These are phyloP conservation scores for Senecio squalidus DNA, from an alignment of 140 eudicot genomes.

Conservation along the genomic window DNA sequence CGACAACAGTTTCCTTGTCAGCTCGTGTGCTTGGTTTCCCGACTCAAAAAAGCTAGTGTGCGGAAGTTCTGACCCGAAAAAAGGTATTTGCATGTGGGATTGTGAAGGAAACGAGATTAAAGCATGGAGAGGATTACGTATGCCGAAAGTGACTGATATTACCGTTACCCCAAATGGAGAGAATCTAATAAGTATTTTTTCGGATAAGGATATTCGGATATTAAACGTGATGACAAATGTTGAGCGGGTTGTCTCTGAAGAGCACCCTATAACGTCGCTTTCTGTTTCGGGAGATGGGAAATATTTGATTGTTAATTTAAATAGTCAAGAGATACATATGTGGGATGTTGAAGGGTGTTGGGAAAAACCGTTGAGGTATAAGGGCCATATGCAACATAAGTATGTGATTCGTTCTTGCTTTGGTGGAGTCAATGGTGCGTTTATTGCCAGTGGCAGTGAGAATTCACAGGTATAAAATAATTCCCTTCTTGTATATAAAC, in stretches of 20 bases:
- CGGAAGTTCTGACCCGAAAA: conserved; percentile 82
- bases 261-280: conserved; percentile 70
- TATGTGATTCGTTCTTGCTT: conserved; percentile 92
- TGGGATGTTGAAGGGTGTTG: conserved; percentile 76
- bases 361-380: conserved; percentile 53
- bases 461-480: conserved; percentile 55
- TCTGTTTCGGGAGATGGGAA: conserved; percentile 69
- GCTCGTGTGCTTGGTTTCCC: conserved; percentile 98
- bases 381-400: conserved; percentile 73
- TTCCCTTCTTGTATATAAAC: background rate
- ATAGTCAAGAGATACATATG: conserved; percentile 91
- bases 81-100: conserved; percentile 91
- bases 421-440: conserved; percentile 70
- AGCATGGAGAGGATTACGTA: conserved; percentile 85
- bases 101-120: conserved; percentile 73
- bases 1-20: conserved; percentile 46
- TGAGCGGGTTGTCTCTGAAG: conserved; percentile 72
- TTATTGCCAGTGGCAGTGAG: conserved; percentile 94
- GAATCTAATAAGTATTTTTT: conserved; percentile 56
- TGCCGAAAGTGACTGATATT: conserved; percentile 80
- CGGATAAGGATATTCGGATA: conserved; percentile 67
- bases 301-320: conserved; percentile 64
- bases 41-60: conserved; percentile 67
- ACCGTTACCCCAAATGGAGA: conserved; percentile 90
- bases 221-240: conserved; percentile 51